Evolutionary conservation across 768 basidiomycete genomes (phyloP), one percentile per base, ranked within the genome.

Genomic region (Suillus subalutaceus): DNA sequence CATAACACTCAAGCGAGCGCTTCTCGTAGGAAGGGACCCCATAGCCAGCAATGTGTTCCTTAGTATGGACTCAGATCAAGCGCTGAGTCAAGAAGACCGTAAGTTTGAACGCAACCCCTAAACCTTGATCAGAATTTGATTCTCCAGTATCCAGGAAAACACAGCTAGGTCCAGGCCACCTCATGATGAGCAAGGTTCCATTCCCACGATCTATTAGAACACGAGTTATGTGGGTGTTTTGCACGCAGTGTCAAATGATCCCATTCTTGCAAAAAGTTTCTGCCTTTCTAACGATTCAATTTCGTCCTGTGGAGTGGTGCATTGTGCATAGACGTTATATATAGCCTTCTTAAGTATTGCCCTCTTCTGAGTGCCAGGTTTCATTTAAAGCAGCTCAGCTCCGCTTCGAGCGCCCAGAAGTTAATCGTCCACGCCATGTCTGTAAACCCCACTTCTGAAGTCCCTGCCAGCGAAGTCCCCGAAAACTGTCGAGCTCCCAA

Each of bases 181-280:
- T 41, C 48, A 50, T 23, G 23, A 13, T n/a, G n/a, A n/a, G 12
- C n/a, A 48, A 23, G 3, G 30, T 55, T 56, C 20, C 3, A 6
- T 37, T 56, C 55, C 55, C 55, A 56, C 32, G 18, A 35, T 35
- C 10, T 32, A 1, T 37, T 37, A 8, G 37, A 37, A 10, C 55
- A 56, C 55, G 55, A 37, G 35, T 56, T 35, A 56, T 56, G 32
- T 56, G 12, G 30, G 55, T 37, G 35, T 35, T 56, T 20, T 56
- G 35, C 20, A 35, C 20, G 20, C 10, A 20, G 30, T 20, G 9
- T 37, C 3, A 10, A 10, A 0, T 35, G n/a, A 44, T 20, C 5
- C 43, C 20, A 7, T 20, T 9, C 20, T 44, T 9, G 20, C 16
- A 20, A 44, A 44, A 18, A 10, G 9, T 37, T 10, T 44, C 20